A percentile compares a stretch with the other conserved stretches of the same genome.
Conservation (phyloP, 2,329 filamentous ascomycete species). For the Hypoxylon rubiginosum region DNA sequence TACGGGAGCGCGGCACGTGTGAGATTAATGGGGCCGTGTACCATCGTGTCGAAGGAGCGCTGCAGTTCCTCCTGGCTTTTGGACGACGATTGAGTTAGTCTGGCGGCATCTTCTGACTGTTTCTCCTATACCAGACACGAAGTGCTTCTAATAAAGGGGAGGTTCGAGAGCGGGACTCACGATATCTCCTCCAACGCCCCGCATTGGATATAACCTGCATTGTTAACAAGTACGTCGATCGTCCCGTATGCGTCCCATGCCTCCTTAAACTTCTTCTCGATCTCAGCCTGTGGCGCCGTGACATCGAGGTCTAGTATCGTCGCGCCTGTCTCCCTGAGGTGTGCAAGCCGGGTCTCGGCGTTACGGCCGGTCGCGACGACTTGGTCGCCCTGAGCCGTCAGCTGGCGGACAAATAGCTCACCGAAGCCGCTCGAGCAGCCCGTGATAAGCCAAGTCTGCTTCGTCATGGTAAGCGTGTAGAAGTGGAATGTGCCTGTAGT, state of each 20-base stretch:
- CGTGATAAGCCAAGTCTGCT: slow-evolving; percentile 57
- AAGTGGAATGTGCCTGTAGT: too few species aligned
- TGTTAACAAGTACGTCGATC: slow-evolving; percentile 51
- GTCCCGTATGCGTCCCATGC: slow-evolving; percentile 45
- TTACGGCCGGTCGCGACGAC: slow-evolving; percentile 59
- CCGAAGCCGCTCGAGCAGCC: slow-evolving; percentile 62
- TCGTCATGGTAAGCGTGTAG: too few species aligned
- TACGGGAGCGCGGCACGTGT: slow-evolving; percentile 26
- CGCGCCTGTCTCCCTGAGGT: slow-evolving; percentile 54
- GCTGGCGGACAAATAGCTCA: slow-evolving; percentile 53
- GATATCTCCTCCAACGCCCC: slow-evolving; percentile 50
- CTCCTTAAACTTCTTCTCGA: slow-evolving; percentile 37
- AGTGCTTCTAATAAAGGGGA: too few species aligned
- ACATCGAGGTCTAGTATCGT: slow-evolving; percentile 52
- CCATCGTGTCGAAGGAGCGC: not conserved
- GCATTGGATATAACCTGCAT: slow-evolving; percentile 52
- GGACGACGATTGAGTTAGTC: too few species aligned
- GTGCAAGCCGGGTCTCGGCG: slow-evolving; percentile 50
- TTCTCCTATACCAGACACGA: too few species aligned
- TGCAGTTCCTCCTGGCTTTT: not conserved
- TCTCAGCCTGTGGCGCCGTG: slow-evolving; percentile 35
- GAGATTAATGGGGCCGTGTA: slow-evolving; percentile 30
- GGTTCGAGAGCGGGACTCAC: slow-evolving; percentile 20
- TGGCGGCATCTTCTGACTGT: too few species aligned
- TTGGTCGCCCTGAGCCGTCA: slow-evolving; percentile 55